Base-by-base conservation (phyloP, 192 early-diverging fungal species). In the Lobosporangium transversale region DNA sequence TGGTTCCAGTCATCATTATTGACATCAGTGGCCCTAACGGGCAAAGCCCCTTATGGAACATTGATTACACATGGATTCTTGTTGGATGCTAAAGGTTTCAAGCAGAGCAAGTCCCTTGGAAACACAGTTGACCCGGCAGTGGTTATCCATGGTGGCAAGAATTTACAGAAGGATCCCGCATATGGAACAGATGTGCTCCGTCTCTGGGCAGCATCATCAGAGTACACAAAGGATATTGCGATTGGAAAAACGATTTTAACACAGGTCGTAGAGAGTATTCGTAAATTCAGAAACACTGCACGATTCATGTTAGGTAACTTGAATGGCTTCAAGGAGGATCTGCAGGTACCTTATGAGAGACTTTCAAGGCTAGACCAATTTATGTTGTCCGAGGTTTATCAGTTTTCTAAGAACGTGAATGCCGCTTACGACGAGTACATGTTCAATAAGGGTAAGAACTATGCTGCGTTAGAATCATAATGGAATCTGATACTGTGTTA, bases 1-100 rank as follows among this genome's bases (percentile, higher is more conserved):
- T 94, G 93, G 93, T 94, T 94, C 83, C 90, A 93, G 65, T 94
- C 91, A 17, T 93, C 91, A 10, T 70, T 93, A 33, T 79, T 94
- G 44, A 92, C 91, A 15, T 90, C 89, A 4, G 73, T 89, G 27
- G 91, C 93, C 3, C 68, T 88, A 21, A 87, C 84, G 23, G 88
- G 89, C 8, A 83, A 89, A 44, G 73, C 87, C 0, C 94, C 93
- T 7, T 95, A 87, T 81, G 80, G 78, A 8, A 83, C 84, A 3
- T 61, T 95, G 44, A 76, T 94, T 53, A 94, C 92, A 0, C 94
- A 95, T 59, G 94, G 92, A n/a, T 93, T 95, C 70, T 81, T 91
- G 36, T 76, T 93, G 57, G 94, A 95, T 78, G 89, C 89, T 58
- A 73, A 88, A 23, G 91, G 92, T 3, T 84, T 85, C 57, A 95